A percentile compares a stretch with the other conserved stretches of the same genome.
phyloP scores from a whole-genome alignment of 352 stramenopile species.

The Phytophthora lateralis region DNA sequence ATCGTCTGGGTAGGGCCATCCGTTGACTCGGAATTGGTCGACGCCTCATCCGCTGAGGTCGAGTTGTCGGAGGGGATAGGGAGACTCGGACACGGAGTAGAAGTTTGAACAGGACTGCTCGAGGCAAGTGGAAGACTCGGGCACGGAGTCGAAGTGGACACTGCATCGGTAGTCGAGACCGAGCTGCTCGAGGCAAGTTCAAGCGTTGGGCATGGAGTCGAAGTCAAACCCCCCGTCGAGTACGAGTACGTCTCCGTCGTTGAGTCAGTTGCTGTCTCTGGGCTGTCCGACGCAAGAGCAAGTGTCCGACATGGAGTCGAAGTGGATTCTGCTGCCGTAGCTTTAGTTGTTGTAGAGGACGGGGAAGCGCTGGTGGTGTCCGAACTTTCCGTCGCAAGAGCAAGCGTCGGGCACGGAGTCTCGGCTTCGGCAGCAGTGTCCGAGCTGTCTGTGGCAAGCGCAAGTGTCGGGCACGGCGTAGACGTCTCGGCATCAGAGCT shows the following conservation, averaged over 20 bases:
- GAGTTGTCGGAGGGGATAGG: constrained; percentile 8
- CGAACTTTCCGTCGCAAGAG: neutral
- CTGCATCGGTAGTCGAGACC: neutral
- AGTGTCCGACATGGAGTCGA: constrained; percentile 9
- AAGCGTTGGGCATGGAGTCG: constrained; percentile 8
- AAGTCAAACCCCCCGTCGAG: neutral
- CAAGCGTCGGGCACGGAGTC: neutral
- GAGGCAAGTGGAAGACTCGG: constrained; percentile 15
- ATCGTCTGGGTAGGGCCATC: constrained; percentile 4
- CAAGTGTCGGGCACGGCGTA: constrained; percentile 12
- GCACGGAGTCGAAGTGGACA: constrained; percentile 3
- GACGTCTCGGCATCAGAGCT: neutral
- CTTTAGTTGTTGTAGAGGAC: neutral
- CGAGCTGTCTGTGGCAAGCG: constrained; percentile 4
- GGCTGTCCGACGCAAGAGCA: constrained; percentile 9
- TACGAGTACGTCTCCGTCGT: neutral
- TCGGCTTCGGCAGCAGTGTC: neutral
- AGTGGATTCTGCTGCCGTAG: neutral
- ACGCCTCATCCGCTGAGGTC: neutral
- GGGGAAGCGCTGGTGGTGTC: neutral
- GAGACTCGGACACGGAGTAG: constrained; percentile 8
- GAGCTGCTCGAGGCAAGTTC: constrained; percentile 4
- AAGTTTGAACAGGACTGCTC: constrained; percentile 2
- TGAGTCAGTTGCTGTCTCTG: neutral
- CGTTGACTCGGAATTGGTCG: constrained; percentile 1